A percentile compares a stretch with the other conserved stretches of the same genome.
phyloP scores from a whole-genome alignment of 1,284 basidiomycete species.

The Phlebopus sp. region DNA sequence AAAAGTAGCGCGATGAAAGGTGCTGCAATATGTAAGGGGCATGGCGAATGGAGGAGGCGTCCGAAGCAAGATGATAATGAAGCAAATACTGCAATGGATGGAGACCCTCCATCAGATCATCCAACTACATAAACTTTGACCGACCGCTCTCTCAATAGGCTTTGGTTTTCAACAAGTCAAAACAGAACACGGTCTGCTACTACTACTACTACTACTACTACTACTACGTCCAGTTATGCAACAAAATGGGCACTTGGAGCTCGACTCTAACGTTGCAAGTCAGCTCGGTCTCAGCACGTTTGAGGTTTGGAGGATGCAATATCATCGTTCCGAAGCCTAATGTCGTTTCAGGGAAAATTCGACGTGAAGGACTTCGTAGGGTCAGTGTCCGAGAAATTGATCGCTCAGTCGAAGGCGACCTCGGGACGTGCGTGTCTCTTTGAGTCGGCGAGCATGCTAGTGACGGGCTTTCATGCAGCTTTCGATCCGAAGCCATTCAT shows the following conservation, averaged over 20 bases:
- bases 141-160: background rate
- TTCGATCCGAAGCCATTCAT: constrained; percentile 96
- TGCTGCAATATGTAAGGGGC: constrained; percentile 55
- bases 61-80: constrained; percentile 67
- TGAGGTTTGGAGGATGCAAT: constrained; percentile 42
- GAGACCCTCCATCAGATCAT: constrained; percentile 22
- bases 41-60: constrained; percentile 54
- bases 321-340: constrained; percentile 3
- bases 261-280: constrained; percentile 58
- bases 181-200: constrained; percentile 21
- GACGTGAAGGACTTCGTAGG: constrained; percentile 90
- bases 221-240: constrained; percentile 21
- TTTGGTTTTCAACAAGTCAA: constrained; percentile 32
- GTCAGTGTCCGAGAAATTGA: constrained; percentile 81
- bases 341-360: constrained; percentile 70
- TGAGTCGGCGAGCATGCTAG: background rate
- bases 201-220: background rate
- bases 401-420: constrained; percentile 77
- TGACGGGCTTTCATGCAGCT: constrained; percentile 46
- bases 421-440: constrained; percentile 68
- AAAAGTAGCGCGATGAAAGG: constrained; percentile 49
- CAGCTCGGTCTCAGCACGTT: constrained; percentile 68
- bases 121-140: background rate
- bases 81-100: constrained; percentile 64
- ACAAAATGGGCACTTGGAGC: constrained; percentile 20